phyloP scores from a whole-genome alignment of 345 rosid species.

The Citrus trifoliata region DNA sequence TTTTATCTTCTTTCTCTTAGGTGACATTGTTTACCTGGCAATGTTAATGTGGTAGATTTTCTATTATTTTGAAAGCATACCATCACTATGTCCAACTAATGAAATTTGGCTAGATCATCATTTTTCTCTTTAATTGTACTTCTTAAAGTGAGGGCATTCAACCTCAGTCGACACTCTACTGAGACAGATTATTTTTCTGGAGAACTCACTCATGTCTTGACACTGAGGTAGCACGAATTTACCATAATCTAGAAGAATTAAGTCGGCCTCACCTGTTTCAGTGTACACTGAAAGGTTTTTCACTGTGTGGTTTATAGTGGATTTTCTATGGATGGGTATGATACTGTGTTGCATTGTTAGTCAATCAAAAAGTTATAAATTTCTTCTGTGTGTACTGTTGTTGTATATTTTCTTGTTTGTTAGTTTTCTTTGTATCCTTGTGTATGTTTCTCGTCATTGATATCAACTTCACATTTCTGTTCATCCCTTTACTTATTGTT shows the following conservation, averaged over 20 bases:
- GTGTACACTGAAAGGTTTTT: neutral
- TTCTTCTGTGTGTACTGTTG: neutral
- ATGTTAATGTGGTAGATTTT: neutral
- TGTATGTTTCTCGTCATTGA: neutral
- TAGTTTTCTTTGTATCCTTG: neutral
- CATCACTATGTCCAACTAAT: neutral
- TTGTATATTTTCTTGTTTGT: neutral
- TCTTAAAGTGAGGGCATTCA: neutral
- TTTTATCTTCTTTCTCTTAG: neutral
- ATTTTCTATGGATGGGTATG: neutral
- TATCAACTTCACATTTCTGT: neutral
- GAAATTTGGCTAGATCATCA: neutral
- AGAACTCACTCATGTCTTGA: neutral
- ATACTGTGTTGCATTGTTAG: neutral
- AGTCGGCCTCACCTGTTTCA: neutral
- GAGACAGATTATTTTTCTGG: neutral
- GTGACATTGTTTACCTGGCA: neutral
- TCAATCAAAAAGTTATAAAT: neutral
- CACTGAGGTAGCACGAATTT: neutral
- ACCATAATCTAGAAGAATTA: neutral
- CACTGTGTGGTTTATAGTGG: neutral
- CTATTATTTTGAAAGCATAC: neutral
- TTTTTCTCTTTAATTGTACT: neutral
- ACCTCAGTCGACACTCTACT: neutral
- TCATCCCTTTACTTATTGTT: slow-evolving; percentile 8